A percentile compares a stretch with the other conserved stretches of the same genome.
Evolutionary conservation across 305 asterid genomes (phyloP).

Genomic region (Fraxinus sp.): DNA sequence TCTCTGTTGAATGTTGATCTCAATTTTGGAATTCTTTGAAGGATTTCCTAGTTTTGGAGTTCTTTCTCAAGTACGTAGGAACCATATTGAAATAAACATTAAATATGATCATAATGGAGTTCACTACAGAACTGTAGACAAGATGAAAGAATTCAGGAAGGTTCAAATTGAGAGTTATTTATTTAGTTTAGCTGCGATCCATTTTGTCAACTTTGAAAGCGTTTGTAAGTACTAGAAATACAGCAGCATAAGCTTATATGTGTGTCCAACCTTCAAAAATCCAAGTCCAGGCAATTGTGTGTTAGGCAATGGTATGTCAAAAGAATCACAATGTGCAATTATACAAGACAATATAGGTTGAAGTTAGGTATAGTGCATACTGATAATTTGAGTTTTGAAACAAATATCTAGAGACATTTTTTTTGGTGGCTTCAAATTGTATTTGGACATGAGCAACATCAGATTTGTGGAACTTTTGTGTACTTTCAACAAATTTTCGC

Average conservation of each 20-base stretch:
- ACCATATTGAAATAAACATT: not conserved
- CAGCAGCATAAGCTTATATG: not conserved
- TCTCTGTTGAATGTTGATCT: not conserved
- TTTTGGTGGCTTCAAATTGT: not conserved
- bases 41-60: not conserved
- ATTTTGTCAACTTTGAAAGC: not conserved
- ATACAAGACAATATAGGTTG: not conserved
- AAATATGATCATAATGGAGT: not conserved
- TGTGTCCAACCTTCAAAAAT: not conserved
- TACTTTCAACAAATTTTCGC: not conserved
- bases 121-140: not conserved
- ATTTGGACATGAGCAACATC: not conserved
- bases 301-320: not conserved
- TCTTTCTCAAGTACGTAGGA: not conserved
- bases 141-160: not conserved
- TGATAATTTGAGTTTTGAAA: not conserved
- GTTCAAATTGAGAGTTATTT: constrained; percentile 2
- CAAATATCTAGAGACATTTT: not conserved
- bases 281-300: not conserved
- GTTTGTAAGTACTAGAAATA: not conserved
- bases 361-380: not conserved
- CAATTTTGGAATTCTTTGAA: constrained; percentile 3
- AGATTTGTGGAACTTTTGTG: not conserved
- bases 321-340: not conserved
- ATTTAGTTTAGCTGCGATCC: not conserved